Conservation (phyloP, 208 protist genomes). For the Leishmania major region DNA sequence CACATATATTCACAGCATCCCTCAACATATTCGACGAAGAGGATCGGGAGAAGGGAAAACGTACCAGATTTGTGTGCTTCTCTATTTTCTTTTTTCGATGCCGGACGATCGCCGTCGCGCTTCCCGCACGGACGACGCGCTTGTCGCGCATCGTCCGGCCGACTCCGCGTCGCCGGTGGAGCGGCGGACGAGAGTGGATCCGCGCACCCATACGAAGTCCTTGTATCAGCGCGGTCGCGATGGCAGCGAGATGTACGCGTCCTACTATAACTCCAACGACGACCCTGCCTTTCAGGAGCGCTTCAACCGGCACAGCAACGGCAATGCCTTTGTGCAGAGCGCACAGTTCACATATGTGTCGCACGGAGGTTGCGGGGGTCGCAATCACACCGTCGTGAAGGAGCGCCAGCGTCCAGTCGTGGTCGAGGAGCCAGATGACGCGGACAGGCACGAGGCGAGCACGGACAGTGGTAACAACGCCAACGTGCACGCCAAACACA, state of each 20-base stretch:
- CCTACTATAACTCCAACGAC: constrained; percentile 49
- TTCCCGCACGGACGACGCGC: neutral
- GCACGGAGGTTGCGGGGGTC: neutral
- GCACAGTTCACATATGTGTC: constrained; percentile 12
- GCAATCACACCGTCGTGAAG: neutral
- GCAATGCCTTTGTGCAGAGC: constrained; percentile 13
- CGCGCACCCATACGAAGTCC: constrained; percentile 25
- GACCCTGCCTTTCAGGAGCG: constrained; percentile 36
- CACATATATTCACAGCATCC: neutral
- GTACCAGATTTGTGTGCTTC: neutral
- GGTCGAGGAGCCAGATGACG: constrained; percentile 7
- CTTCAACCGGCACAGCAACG: constrained; percentile 11
- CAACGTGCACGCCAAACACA: neutral
- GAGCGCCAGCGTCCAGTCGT: constrained; percentile 8
- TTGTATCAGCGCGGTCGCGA: constrained; percentile 21
- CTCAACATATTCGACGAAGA: neutral
- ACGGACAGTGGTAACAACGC: neutral
- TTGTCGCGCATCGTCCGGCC: neutral
- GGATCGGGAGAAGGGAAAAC: no score
- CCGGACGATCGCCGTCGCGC: constrained; percentile 2
- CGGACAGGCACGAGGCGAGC: neutral
- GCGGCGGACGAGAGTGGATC: constrained; percentile 19
- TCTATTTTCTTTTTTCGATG: neutral
- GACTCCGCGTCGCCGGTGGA: neutral
- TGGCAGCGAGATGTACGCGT: constrained; percentile 32